These are phyloP conservation scores for Leptosphaerulina australis DNA, from an alignment of 2,329 filamentous ascomycete species.

Conservation along the genomic window DNA sequence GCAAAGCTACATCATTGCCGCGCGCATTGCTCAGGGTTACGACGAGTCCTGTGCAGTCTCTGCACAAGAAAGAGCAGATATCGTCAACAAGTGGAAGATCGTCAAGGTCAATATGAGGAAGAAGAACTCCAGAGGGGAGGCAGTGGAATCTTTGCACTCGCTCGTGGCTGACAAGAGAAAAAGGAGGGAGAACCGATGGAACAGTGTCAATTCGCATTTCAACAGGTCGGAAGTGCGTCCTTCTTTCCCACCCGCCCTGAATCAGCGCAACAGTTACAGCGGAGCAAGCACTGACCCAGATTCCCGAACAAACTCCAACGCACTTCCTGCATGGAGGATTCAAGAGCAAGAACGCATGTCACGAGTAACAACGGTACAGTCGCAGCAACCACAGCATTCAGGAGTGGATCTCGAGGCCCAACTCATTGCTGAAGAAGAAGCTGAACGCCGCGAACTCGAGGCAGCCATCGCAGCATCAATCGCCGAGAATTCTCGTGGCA, in stretches of 20 bases:
- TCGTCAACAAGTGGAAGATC: constrained; percentile 69
- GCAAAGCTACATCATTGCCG: constrained; percentile 79
- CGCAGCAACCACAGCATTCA: constrained; percentile 20
- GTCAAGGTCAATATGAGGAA: constrained; percentile 64
- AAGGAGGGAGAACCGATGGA: constrained; percentile 45
- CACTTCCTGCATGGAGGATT: constrained; percentile 21
- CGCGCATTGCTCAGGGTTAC: constrained; percentile 75
- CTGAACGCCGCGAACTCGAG: constrained; percentile 69
- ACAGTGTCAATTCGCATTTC: constrained; percentile 31
- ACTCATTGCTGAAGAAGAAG: constrained; percentile 39
- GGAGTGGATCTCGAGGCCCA: constrained; percentile 27
- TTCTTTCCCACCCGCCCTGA: constrained; percentile 19
- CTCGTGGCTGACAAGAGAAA: constrained; percentile 48
- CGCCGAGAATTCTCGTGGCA: constrained; percentile 70
- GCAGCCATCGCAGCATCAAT: constrained; percentile 70
- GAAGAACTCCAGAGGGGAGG: constrained; percentile 55
- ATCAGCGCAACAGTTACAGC: constrained; percentile 24
- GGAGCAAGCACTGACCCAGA: constrained; percentile 17
- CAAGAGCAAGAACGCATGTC: constrained; percentile 37
- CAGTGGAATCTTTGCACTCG: constrained; percentile 59
- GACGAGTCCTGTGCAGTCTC: constrained; percentile 65
- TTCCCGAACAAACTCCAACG: constrained; percentile 24
- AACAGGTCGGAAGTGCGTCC: constrained; percentile 28
- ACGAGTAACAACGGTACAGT: constrained; percentile 20
- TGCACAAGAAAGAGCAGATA: constrained; percentile 65